Evolutionary conservation across 805 yeast species (phyloP).

Genomic region (Schwanniomyces polymorphus): DNA sequence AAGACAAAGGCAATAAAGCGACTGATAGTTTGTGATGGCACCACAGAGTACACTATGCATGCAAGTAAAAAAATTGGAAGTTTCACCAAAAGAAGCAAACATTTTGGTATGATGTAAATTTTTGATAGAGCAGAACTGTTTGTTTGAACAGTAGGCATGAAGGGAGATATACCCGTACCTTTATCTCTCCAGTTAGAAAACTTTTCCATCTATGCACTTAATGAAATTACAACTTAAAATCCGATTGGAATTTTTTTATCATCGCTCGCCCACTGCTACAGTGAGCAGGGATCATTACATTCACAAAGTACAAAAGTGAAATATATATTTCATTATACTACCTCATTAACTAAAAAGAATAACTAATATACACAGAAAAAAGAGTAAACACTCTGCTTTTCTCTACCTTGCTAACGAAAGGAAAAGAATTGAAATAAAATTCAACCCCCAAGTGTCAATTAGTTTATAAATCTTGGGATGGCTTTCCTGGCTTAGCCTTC

Average conservation of each 20-base stretch:
- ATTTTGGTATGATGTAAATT: constrained; percentile 2
- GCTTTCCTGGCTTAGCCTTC: constrained; percentile 58
- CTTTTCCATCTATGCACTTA: constrained; percentile 61
- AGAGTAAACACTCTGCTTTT: constrained; percentile 1
- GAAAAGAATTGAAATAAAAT: constrained; percentile 1
- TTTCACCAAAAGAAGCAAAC: constrained; percentile 20
- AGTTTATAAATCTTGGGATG: constrained; percentile 63
- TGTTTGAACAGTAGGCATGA: constrained; percentile 53
- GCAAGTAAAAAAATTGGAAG: constrained; percentile 24
- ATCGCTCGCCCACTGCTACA: too few relatives aligned
- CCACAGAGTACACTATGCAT: constrained; percentile 10
- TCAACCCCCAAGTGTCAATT: not conserved
- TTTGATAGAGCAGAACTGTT: constrained; percentile 11
- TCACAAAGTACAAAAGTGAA: not conserved
- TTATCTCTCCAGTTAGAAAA: constrained; percentile 84
- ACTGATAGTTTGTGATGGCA: constrained; percentile 18
- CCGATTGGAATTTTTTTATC: not conserved
- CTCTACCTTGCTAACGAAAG: constrained; percentile 1
- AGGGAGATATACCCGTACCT: constrained; percentile 93
- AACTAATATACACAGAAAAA: constrained; percentile 15
- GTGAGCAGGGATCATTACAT: too few relatives aligned
- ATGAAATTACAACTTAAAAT: not conserved
- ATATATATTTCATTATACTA: constrained; percentile 9
- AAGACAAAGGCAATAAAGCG: constrained; percentile 19
- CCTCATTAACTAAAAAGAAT: constrained; percentile 12